Percentiles rank a stretch among this genome's conserved stretches.
Evolutionary conservation across 768 basidiomycete genomes (phyloP).

Genomic region (Hygrocybe punicea): DNA sequence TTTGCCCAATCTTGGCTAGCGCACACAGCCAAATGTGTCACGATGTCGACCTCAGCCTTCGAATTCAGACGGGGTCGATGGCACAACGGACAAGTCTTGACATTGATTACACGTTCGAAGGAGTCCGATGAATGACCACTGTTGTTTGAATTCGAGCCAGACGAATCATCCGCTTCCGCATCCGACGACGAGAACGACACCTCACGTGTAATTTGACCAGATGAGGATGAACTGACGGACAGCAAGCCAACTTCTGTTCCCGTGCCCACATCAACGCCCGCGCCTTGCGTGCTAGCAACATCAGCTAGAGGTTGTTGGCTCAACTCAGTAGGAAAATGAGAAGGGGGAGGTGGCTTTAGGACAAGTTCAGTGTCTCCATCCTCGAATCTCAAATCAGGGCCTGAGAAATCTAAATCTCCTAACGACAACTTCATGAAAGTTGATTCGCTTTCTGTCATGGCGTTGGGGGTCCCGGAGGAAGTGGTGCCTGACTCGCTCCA

Average conservation of each 20-base stretch:
- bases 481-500: constrained; percentile 47
- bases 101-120: constrained; percentile 88
- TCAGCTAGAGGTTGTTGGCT: constrained; percentile 43
- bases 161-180: constrained; percentile 26
- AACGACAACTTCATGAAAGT: constrained; percentile 44
- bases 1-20: constrained; percentile 90
- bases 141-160: constrained; percentile 5
- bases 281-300: constrained; percentile 24
- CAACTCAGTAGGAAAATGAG: constrained; percentile 43
- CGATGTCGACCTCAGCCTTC: constrained; percentile 89
- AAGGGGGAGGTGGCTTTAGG: constrained; percentile 11
- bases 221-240: too few relatives aligned
- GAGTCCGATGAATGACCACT: constrained; percentile 26
- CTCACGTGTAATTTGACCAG: not conserved
- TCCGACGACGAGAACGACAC: constrained; percentile 13
- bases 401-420: constrained; percentile 61
- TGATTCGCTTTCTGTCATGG: constrained; percentile 36
- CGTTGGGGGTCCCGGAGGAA: constrained; percentile 52
- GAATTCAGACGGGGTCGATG: constrained; percentile 80
- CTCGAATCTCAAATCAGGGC: constrained; percentile 39
- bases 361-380: constrained; percentile 14
- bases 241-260: not conserved
- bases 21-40: constrained; percentile 96
- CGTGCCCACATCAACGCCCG: not conserved
- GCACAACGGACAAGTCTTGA: constrained; percentile 91